Evolutionary conservation across 2,329 filamentous ascomycete species (phyloP).

Genomic region (Oidium heveae): DNA sequence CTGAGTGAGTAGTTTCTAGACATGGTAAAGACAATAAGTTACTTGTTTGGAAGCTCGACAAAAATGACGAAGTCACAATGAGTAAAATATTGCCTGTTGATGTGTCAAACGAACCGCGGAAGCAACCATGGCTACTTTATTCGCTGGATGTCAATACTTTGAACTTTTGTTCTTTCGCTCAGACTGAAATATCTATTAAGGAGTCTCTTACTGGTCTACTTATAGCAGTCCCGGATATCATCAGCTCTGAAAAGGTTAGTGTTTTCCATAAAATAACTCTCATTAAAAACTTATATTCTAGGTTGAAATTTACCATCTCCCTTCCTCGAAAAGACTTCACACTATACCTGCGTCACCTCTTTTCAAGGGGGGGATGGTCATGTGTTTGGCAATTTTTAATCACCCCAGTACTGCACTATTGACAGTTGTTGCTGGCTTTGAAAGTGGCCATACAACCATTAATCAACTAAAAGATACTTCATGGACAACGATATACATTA

Average conservation of each 20-base stretch:
- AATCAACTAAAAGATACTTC: slow-evolving; percentile 17
- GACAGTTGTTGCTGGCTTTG: slow-evolving; percentile 53
- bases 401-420: slow-evolving; percentile 19
- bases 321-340: slow-evolving; percentile 43
- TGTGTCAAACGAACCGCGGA: slow-evolving; percentile 20
- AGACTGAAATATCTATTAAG: slow-evolving; percentile 7
- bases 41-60: slow-evolving; percentile 53
- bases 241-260: slow-evolving; percentile 42
- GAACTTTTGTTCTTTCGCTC: slow-evolving; percentile 75
- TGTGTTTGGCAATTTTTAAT: slow-evolving; percentile 46
- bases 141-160: slow-evolving; percentile 70
- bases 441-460: slow-evolving; percentile 54
- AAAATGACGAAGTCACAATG: slow-evolving; percentile 33
- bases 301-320: slow-evolving; percentile 68
- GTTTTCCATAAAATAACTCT: no score
- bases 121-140: slow-evolving; percentile 65
- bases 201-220: slow-evolving; percentile 22
- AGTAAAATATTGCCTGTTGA: slow-evolving; percentile 51
- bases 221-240: slow-evolving; percentile 57
- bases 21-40: slow-evolving; percentile 79
- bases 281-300: slow-evolving; percentile 4
- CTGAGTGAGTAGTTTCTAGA: slow-evolving; percentile 20
- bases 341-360: slow-evolving; percentile 21
- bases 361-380: slow-evolving; percentile 52
- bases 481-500: slow-evolving; percentile 34